phyloP scores from a whole-genome alignment of 2,329 filamentous ascomycete species.

The Bipolaris gigantea region DNA sequence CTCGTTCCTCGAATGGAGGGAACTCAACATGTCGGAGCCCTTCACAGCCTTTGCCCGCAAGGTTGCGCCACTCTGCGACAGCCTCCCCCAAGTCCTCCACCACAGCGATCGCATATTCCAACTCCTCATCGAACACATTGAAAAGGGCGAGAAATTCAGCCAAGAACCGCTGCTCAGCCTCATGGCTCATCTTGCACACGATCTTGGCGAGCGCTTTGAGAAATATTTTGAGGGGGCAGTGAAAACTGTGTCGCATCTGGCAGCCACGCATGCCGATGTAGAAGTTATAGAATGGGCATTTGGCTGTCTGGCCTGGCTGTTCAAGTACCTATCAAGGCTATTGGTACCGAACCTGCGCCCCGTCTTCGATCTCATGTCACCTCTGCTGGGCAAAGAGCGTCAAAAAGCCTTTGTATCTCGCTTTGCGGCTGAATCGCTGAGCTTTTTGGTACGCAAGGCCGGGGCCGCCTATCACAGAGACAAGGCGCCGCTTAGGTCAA shows the following conservation, averaged over 20 bases:
- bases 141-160: slow-evolving; percentile 73
- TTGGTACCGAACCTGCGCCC: slow-evolving; percentile 83
- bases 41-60: slow-evolving; percentile 78
- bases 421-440: slow-evolving; percentile 93
- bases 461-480: slow-evolving; percentile 77
- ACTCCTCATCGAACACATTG: slow-evolving; percentile 73
- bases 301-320: slow-evolving; percentile 87
- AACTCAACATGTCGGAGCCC: slow-evolving; percentile 82
- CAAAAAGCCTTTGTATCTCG: slow-evolving; percentile 86
- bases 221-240: slow-evolving; percentile 80
- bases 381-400: slow-evolving; percentile 78
- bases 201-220: slow-evolving; percentile 84
- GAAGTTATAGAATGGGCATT: slow-evolving; percentile 99
- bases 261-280: slow-evolving; percentile 73
- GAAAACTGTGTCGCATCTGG: slow-evolving; percentile 73
- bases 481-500: slow-evolving; percentile 64
- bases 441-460: slow-evolving; percentile 89
- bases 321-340: slow-evolving; percentile 92
- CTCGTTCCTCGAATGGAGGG: slow-evolving; percentile 83
- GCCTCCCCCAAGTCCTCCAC: slow-evolving; percentile 86
- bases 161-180: slow-evolving; percentile 85
- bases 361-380: slow-evolving; percentile 79
- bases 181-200: slow-evolving; percentile 92
- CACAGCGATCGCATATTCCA: slow-evolving; percentile 85
- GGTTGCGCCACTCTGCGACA: slow-evolving; percentile 79